Conservation (phyloP, 177 flowering plant genomes). For the Vitis hybrid region DNA sequence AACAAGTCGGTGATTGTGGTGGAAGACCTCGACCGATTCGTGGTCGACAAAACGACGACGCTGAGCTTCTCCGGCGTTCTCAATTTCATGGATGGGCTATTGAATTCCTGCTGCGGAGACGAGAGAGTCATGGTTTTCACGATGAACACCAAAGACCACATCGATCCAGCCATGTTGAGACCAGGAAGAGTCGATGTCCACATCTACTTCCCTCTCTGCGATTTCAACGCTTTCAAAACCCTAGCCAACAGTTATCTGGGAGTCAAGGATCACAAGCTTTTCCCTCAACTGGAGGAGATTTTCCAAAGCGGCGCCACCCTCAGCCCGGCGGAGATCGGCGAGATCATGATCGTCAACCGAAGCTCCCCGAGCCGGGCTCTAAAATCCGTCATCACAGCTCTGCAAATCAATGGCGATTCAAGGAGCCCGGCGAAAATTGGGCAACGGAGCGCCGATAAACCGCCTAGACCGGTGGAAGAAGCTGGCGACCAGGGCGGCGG, state of each 20-base stretch:
- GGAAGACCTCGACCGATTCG: constrained; percentile 75
- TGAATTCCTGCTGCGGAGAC: constrained; percentile 63
- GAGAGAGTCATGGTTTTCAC: constrained; percentile 91
- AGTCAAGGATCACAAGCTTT: constrained; percentile 81
- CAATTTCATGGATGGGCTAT: constrained; percentile 81
- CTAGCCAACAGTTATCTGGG: constrained; percentile 75
- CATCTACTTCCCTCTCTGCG: constrained; percentile 77
- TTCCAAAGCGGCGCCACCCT: constrained; percentile 62
- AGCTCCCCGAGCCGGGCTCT: constrained; percentile 84
- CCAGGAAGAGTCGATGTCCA: constrained; percentile 90
- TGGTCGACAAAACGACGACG: constrained; percentile 36
- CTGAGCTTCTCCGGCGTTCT: constrained; percentile 56
- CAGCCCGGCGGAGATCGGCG: constrained; percentile 87
- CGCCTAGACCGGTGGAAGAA: constrained; percentile 30
- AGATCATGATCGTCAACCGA: constrained; percentile 81
- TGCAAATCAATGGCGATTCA: constrained; percentile 34
- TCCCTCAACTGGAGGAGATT: constrained; percentile 79
- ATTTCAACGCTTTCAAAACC: constrained; percentile 66
- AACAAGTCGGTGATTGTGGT: constrained; percentile 60
- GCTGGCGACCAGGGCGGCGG: constrained; percentile 26
- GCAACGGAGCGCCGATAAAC: constrained; percentile 20
- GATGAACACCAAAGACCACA: constrained; percentile 52
- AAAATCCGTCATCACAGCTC: constrained; percentile 68
- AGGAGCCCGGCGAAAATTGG: constrained; percentile 14
- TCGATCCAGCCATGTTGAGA: constrained; percentile 61